phyloP scores from a whole-genome alignment of 2,329 filamentous ascomycete genomes.

The Chaetomium olivaceum region DNA sequence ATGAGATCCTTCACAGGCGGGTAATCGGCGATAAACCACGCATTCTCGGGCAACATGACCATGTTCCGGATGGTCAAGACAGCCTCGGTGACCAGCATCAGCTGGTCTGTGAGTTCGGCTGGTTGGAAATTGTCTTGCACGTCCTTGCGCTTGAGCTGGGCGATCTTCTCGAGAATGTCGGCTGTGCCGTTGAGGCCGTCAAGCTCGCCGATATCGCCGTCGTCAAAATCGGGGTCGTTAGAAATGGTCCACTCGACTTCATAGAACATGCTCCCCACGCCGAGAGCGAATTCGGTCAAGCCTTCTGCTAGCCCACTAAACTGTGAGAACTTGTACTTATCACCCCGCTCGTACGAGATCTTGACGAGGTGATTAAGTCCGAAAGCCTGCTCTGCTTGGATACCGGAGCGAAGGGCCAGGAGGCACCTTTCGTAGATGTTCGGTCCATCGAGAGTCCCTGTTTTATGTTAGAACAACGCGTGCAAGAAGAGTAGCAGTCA shows the following conservation, averaged over 20 bases:
- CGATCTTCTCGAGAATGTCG: conserved; percentile 72
- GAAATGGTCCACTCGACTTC: conserved; percentile 78
- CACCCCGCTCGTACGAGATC: conserved; percentile 90
- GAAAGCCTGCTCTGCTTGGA: conserved; percentile 84
- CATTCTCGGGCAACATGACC: conserved; percentile 91
- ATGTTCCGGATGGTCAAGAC: conserved; percentile 90
- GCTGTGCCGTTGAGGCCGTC: conserved; percentile 67
- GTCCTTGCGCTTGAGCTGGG: conserved; percentile 58
- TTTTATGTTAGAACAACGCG: conserved; percentile 28
- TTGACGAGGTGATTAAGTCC: conserved; percentile 91
- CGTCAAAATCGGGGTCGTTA: conserved; percentile 59
- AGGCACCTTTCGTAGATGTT: conserved; percentile 92
- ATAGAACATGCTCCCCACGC: conserved; percentile 77
- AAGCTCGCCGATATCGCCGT: conserved; percentile 51
- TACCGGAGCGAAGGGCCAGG: conserved; percentile 76
- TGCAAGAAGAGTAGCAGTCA: not conserved
- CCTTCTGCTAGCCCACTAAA: conserved; percentile 88
- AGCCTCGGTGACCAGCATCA: conserved; percentile 82
- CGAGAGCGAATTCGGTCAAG: conserved; percentile 79
- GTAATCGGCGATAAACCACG: conserved; percentile 74
- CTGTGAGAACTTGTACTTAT: conserved; percentile 93
- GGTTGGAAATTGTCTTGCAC: conserved; percentile 71
- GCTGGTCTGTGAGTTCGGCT: conserved; percentile 65
- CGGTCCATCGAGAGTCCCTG: conserved; percentile 60
- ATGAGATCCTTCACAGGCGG: conserved; percentile 77